These are phyloP conservation scores for Pythium apleroticum DNA, from an alignment of 352 stramenopile species.

Conservation along the genomic window DNA sequence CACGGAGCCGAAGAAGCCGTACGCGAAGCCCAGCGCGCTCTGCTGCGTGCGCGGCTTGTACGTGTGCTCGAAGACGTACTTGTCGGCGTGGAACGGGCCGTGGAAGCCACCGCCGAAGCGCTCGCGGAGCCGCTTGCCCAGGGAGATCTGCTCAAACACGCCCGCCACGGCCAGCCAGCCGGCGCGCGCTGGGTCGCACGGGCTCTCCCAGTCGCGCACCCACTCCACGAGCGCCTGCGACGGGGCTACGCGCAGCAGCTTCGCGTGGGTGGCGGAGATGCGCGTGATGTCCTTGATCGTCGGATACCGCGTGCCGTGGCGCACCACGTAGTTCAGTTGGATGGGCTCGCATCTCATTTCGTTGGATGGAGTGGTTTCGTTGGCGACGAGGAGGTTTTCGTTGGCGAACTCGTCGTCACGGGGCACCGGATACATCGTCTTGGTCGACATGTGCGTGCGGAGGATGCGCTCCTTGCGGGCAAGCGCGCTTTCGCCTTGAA, in stretches of 20 bases:
- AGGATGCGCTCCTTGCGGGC: conserved; percentile 33
- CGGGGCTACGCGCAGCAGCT: conserved; percentile 24
- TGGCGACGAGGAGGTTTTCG: conserved; percentile 3
- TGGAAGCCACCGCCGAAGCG: conserved; percentile 37
- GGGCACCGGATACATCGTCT: conserved; percentile 61
- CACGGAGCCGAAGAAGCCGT: conserved; percentile 63
- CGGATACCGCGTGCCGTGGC: conserved; percentile 76
- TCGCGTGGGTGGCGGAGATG: conserved; percentile 43
- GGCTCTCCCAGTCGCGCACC: conserved; percentile 49
- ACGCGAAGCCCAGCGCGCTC: conserved; percentile 74
- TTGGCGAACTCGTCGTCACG: conserved; percentile 9
- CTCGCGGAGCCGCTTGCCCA: conserved; percentile 53
- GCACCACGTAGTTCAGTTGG: conserved; percentile 79
- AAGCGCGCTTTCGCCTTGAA: conserved; percentile 8
- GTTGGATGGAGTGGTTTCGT: not conserved
- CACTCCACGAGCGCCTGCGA: conserved; percentile 18
- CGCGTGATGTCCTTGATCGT: conserved; percentile 76
- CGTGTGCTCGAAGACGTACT: conserved; percentile 74
- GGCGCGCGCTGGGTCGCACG: conserved; percentile 44
- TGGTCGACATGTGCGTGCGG: conserved; percentile 72
- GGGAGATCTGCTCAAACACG: conserved; percentile 56
- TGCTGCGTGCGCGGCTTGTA: conserved; percentile 81
- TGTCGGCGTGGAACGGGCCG: conserved; percentile 31
- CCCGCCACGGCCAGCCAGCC: conserved; percentile 56
- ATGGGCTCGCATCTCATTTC: conserved; percentile 38